These are phyloP conservation scores for Coelomomyces lativittatus DNA, from an alignment of 371 early-diverging fungal genomes.

Conservation along the genomic window DNA sequence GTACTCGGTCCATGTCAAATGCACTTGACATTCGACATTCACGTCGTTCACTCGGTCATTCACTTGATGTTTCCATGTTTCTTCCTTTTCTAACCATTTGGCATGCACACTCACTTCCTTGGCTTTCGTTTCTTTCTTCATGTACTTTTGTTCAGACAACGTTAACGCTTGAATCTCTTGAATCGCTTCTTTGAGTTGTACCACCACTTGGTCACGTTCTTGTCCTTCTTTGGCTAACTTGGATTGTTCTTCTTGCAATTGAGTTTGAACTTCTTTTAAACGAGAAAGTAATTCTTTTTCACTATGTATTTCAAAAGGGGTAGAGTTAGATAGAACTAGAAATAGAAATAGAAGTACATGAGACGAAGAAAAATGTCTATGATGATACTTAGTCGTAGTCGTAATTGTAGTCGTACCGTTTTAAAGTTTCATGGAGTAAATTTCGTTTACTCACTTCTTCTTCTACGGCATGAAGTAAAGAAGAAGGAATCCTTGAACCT, in stretches of 20 bases:
- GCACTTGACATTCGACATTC: conserved; percentile 16
- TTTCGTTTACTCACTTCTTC: conserved; percentile 24
- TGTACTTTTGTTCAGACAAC: conserved; percentile 27
- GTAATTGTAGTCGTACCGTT: conserved; percentile 5
- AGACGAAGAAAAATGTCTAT: neutral
- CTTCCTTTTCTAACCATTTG: conserved; percentile 11
- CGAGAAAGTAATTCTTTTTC: conserved; percentile 19
- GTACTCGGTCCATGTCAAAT: conserved; percentile 19
- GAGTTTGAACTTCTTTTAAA: conserved; percentile 14
- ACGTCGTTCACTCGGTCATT: conserved; percentile 5
- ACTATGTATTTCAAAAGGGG: conserved; percentile 5
- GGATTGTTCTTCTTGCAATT: conserved; percentile 6
- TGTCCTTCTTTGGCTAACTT: conserved; percentile 9
- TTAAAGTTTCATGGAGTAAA: conserved; percentile 19
- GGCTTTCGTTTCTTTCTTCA: conserved; percentile 30
- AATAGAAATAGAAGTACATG: neutral
- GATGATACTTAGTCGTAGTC: neutral
- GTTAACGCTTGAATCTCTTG: conserved; percentile 34
- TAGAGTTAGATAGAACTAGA: neutral
- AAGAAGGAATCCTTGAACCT: no score
- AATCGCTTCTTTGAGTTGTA: conserved; percentile 35
- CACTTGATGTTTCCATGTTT: conserved; percentile 6
- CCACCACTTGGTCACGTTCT: conserved; percentile 26
- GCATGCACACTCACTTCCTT: conserved; percentile 18
- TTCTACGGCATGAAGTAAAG: conserved; percentile 15